phyloP scores from a whole-genome alignment of 805 yeast species.

The Millerago galiae region DNA sequence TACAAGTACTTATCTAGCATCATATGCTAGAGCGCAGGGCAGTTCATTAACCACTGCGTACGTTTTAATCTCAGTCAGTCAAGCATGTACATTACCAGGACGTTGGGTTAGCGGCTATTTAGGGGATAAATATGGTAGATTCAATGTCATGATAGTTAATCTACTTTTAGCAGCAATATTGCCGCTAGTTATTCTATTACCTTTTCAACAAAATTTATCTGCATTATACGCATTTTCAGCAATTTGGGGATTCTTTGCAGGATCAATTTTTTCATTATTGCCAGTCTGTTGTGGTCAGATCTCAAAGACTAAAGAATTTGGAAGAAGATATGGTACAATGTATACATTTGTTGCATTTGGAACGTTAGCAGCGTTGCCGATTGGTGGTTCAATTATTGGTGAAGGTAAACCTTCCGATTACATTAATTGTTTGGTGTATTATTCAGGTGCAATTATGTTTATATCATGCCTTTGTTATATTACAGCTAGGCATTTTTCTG shows the following conservation, averaged over 20 bases:
- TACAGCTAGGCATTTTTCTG: too few species aligned
- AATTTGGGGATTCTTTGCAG: conserved; percentile 47
- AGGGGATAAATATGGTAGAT: conserved; percentile 42
- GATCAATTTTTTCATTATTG: conserved; percentile 46
- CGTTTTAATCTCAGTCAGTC: conserved; percentile 39
- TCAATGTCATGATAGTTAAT: conserved; percentile 42
- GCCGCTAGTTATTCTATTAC: conserved; percentile 32
- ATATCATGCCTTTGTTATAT: too few species aligned
- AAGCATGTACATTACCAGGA: conserved; percentile 35
- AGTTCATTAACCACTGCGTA: conserved; percentile 33
- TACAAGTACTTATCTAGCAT: conserved; percentile 42
- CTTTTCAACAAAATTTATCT: conserved; percentile 27
- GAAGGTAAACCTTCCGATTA: conserved; percentile 23
- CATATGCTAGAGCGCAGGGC: conserved; percentile 44
- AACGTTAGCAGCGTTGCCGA: conserved; percentile 42
- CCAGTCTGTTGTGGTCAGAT: conserved; percentile 58
- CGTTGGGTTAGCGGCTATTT: conserved; percentile 37
- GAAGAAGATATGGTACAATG: conserved; percentile 49
- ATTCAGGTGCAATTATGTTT: conserved; percentile 28
- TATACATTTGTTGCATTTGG: conserved; percentile 53
- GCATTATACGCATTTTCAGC: conserved; percentile 38
- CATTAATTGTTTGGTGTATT: conserved; percentile 29
- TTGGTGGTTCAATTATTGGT: conserved; percentile 44
- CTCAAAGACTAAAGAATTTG: conserved; percentile 45
- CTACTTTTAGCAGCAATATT: conserved; percentile 24